Evolutionary conservation across 805 yeast genomes (phyloP), one percentile per base, ranked within the genome.

Genomic region (Candida namnaoensis): DNA sequence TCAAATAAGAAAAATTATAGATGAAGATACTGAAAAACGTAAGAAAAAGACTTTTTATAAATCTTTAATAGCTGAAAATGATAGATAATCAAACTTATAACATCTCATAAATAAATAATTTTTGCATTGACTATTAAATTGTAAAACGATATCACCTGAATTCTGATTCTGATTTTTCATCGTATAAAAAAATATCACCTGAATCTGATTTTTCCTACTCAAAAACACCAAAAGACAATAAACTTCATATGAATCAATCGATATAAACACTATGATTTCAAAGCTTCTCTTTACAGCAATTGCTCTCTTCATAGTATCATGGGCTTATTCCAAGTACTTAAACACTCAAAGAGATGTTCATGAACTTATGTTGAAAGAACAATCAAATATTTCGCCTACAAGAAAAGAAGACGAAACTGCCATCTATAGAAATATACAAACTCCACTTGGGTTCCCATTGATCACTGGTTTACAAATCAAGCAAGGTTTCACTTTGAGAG

Each of bases 371-470:
- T 61, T 82, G 30, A 57, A 62, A 33, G 72, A 76, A 49, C 96
- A 88, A 58, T 73, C 95, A 2, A 69, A 78, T 19, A 61, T 82
- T 32, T 74, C 82, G 3, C 62, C 79, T 6, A 80, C 86, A 1
- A 68, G 95, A n/a, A 66, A 71, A 36, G 66, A 68, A 5, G 68
- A 73, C 39, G 95, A 88, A 57, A 75, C 90, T 13, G 90, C 95
- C 0, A 66, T 84, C 10, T 80, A 84, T 58, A 72, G 93, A 47
- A 82, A 88, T 39, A 77, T 78, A 37, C 78, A 82, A 49, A 76
- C 84, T 30, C 93, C 90, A 23, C 79, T 76, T 54, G 85, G 87
- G 5, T 57, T 75, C 44, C 82, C 85, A 1, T 66, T 88, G 42
- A 68, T 81, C 23, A 72, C 84, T 3, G 95, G 95, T 0, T 61